Evolutionary conservation across 768 basidiomycete species (phyloP).

Genomic region (Xanthoconium purpureum): DNA sequence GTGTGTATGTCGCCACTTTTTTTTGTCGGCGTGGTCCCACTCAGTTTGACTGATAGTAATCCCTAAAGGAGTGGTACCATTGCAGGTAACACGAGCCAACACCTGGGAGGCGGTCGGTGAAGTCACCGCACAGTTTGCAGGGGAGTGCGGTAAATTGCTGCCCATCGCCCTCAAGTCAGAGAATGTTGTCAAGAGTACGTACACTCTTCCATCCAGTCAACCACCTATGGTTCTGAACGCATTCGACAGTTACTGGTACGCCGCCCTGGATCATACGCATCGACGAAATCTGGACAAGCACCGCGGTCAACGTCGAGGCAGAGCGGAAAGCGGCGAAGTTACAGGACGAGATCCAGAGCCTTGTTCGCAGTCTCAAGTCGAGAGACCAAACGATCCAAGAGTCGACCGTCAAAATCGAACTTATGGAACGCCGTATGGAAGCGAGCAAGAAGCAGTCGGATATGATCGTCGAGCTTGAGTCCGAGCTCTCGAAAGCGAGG

Average conservation of each 20-base stretch:
- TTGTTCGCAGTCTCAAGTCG: constrained; percentile 78
- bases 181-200: constrained; percentile 74
- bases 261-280: constrained; percentile 86
- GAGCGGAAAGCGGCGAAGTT: constrained; percentile 83
- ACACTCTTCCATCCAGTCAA: neutral
- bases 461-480: constrained; percentile 74
- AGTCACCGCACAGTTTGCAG: constrained; percentile 64
- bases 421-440: constrained; percentile 93
- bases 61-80: constrained; percentile 56
- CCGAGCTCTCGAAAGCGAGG: constrained; percentile 71
- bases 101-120: constrained; percentile 77
- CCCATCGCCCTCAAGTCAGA: constrained; percentile 72
- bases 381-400: constrained; percentile 92
- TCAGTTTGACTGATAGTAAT: neutral
- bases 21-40: neutral
- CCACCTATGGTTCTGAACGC: neutral
- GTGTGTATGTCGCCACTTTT: constrained; percentile 42
- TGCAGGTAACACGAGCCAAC: constrained; percentile 72
- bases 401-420: constrained; percentile 84
- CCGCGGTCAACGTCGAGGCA: constrained; percentile 87
- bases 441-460: constrained; percentile 89
- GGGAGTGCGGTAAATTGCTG: constrained; percentile 68
- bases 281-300: constrained; percentile 75
- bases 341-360: constrained; percentile 86
- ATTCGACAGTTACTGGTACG: constrained; percentile 56